A percentile compares a stretch with the other conserved stretches of the same genome.
These are phyloP conservation scores for Pythium coloratum DNA, from an alignment of 352 stramenopile genomes.

Conservation along the genomic window DNA sequence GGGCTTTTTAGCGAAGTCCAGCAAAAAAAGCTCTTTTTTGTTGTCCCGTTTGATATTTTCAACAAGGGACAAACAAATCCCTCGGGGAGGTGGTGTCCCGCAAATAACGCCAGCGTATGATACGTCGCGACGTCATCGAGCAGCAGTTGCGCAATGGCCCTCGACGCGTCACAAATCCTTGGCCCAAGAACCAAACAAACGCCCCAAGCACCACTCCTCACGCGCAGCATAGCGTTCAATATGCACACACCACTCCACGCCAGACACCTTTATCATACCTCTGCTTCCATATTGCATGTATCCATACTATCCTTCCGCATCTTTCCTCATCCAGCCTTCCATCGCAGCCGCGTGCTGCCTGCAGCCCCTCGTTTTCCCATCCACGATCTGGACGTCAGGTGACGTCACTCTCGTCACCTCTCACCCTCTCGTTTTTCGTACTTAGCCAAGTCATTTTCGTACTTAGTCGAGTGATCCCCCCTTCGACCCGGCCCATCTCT, in stretches of 20 bases:
- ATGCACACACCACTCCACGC: background rate
- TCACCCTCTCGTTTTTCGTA: conserved; percentile 7
- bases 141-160: conserved; percentile 5
- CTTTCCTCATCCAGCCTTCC: background rate
- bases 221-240: background rate
- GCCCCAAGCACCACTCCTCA: background rate
- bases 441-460: background rate
- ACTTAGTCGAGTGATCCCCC: conserved; percentile 9
- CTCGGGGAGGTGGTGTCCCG: background rate
- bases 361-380: background rate
- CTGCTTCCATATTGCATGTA: too few species aligned
- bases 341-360: background rate
- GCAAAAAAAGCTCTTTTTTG: background rate
- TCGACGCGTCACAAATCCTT: background rate
- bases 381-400: background rate
- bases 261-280: too few species aligned
- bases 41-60: background rate
- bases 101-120: conserved; percentile 12
- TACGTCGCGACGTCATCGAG: conserved; percentile 6
- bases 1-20: background rate
- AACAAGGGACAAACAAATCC: background rate
- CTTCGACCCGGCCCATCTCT: conserved; percentile 18
- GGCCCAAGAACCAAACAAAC: background rate
- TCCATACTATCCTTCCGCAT: too few species aligned
- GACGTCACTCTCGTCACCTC: conserved; percentile 13